These are phyloP conservation scores for Podaxis mareebaensis DNA, from an alignment of 768 basidiomycete species.

Conservation along the genomic window DNA sequence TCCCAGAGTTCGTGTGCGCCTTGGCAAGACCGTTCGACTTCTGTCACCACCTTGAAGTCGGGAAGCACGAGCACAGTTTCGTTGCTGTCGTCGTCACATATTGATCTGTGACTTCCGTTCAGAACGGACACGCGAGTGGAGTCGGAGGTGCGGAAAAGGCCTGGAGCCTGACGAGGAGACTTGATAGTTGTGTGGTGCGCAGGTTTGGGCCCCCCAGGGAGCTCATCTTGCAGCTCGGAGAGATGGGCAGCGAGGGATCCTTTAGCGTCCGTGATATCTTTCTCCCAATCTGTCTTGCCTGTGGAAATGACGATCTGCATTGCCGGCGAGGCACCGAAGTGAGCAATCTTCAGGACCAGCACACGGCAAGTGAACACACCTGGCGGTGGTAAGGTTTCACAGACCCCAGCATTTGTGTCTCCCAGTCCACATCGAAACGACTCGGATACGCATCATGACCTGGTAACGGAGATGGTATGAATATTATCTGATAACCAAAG, in stretches of 20 bases:
- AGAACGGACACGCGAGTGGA: slow-evolving; percentile 66
- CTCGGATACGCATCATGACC: slow-evolving; percentile 64
- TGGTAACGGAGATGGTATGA: slow-evolving; percentile 23
- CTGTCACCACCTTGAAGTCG: slow-evolving; percentile 83
- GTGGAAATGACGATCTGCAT: slow-evolving; percentile 84
- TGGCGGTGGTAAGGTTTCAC: slow-evolving; percentile 84
- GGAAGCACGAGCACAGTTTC: slow-evolving; percentile 90
- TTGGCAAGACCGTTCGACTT: slow-evolving; percentile 59
- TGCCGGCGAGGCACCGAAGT: slow-evolving; percentile 14
- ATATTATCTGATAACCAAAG: slow-evolving; percentile 30
- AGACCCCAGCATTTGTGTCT: slow-evolving; percentile 80
- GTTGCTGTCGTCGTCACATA: slow-evolving; percentile 60
- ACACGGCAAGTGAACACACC: slow-evolving; percentile 36
- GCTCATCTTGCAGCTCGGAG: slow-evolving; percentile 30
- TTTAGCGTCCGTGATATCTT: slow-evolving; percentile 71
- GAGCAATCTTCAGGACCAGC: not conserved
- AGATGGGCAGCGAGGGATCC: slow-evolving; percentile 71
- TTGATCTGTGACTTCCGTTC: slow-evolving; percentile 79
- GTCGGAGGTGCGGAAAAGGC: slow-evolving; percentile 60
- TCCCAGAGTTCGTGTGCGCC: slow-evolving; percentile 76
- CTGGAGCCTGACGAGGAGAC: slow-evolving; percentile 37
- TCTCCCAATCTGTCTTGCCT: slow-evolving; percentile 86
- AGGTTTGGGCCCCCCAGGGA: slow-evolving; percentile 24
- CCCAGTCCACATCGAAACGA: slow-evolving; percentile 77
- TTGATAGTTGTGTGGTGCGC: slow-evolving; percentile 26